Conservation (phyloP, 345 rosid genomes). For the Gossypium anomalum region DNA sequence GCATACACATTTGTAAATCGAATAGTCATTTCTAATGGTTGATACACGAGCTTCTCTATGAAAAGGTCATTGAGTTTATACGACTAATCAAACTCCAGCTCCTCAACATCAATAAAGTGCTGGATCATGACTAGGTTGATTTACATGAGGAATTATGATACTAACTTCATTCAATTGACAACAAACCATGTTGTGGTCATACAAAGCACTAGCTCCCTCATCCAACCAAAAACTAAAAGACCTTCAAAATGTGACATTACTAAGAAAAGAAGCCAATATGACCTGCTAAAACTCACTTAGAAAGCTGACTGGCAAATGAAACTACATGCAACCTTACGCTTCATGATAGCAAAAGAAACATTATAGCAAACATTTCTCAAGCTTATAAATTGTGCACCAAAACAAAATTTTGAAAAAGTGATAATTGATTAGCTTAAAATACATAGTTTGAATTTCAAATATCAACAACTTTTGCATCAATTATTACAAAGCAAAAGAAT, state of each 20-base stretch:
- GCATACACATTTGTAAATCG: background rate
- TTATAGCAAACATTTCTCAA: background rate
- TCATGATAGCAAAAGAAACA: background rate
- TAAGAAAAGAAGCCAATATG: background rate
- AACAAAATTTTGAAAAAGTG: background rate
- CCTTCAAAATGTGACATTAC: background rate
- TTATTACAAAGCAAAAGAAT: background rate
- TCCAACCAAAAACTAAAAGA: background rate
- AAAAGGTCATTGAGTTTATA: background rate
- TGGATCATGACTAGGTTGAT: background rate
- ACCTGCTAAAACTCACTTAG: background rate
- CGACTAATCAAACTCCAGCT: background rate
- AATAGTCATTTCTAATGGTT: background rate
- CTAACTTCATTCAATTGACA: background rate
- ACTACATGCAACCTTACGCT: background rate
- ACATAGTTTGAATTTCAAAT: conserved; percentile 1
- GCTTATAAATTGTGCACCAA: background rate
- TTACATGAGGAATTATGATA: background rate
- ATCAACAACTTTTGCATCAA: background rate
- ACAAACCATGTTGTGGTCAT: background rate
- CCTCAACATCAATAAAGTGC: too few species aligned
- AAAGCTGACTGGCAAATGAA: background rate
- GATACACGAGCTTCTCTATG: background rate
- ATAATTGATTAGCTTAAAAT: background rate
- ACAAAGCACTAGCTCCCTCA: background rate